Evolutionary conservation across 768 basidiomycete species (phyloP), one percentile per base, ranked within the genome.

Genomic region (Phylloporus sp.): DNA sequence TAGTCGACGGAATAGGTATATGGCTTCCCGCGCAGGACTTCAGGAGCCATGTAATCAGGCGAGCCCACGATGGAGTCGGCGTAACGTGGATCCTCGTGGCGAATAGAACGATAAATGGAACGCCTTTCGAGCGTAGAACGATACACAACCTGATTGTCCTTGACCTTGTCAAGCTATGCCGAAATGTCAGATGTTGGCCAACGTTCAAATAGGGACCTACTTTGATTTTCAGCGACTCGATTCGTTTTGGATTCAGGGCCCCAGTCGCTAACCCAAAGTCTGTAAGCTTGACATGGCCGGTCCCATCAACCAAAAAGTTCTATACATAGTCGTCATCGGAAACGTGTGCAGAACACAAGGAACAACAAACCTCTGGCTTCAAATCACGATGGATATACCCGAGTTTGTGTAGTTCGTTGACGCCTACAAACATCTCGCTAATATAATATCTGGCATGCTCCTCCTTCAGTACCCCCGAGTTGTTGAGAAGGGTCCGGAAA

Each of bases 241-340:
- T 98, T 50, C 90, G 85, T 55, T 81, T 86, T 4, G 97, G 95
- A 68, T 94, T 97, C 45, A 99, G 75, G 4, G 95, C 92, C 18
- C 97, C 97, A 1, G 97, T 97, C 2, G 97, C 97, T 10, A 99
- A 78, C 26, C 97, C 97, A 67, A 99, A 99, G 70, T 99, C 97
- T 5, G 97, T 95, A 36, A 97, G 73, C 68, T 98, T 99, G 67
- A 99, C 95, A 64, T 99, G 97, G 2, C 97, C 97, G 8, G 88
- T 85, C 11, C 89, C 80, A 64, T 98, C 97, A 34, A 99, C 90
- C 48, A 99, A 77, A 76, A 99, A 99, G 70, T 98, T 99, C 95
- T 95, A 35, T 28, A 7, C 12, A 23, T 12, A 44, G 47, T 10
- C 45, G 35, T 31, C 16, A 45, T 15, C 32, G 22, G 24, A 28